phyloP scores from a whole-genome alignment of 257 asterid genomes.

The Forsythia viridissima region DNA sequence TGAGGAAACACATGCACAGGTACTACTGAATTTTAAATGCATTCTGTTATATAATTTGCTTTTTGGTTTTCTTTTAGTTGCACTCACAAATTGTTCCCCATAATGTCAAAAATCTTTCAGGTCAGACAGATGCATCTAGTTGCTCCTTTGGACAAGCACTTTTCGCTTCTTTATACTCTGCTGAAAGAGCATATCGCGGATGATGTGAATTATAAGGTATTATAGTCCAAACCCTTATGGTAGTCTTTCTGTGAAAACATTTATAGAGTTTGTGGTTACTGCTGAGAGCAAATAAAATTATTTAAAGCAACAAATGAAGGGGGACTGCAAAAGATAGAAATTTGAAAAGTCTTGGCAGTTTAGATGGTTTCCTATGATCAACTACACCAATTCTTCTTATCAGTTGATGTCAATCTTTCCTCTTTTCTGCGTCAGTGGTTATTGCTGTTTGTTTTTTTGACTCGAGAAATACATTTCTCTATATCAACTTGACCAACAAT shows the following conservation, averaged over 20 bases:
- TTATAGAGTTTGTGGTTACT: background rate
- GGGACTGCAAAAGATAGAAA: background rate
- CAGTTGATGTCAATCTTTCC: background rate
- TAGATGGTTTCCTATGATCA: background rate
- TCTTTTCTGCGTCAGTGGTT: background rate
- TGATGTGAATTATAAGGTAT: conserved; percentile 87
- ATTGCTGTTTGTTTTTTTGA: background rate
- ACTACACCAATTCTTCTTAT: background rate
- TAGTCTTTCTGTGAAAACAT: background rate
- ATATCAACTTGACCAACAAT: conserved; percentile 9
- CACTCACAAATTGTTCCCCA: background rate
- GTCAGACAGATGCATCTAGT: conserved; percentile 83
- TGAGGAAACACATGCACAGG: conserved; percentile 97
- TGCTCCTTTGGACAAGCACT: conserved; percentile 81
- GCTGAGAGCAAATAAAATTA: background rate
- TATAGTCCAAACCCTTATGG: background rate
- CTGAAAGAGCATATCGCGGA: conserved; percentile 83
- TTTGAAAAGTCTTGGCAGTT: background rate
- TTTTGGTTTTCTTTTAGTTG: conserved; percentile 1
- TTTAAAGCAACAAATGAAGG: background rate
- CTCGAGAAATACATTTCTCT: background rate
- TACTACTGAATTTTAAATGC: conserved; percentile 18
- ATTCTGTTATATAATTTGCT: background rate
- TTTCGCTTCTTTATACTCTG: conserved; percentile 65
- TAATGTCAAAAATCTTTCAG: conserved; percentile 40